Evolutionary conservation across 441 rosid species (phyloP).

Genomic region (Arabidopsis hybrid): DNA sequence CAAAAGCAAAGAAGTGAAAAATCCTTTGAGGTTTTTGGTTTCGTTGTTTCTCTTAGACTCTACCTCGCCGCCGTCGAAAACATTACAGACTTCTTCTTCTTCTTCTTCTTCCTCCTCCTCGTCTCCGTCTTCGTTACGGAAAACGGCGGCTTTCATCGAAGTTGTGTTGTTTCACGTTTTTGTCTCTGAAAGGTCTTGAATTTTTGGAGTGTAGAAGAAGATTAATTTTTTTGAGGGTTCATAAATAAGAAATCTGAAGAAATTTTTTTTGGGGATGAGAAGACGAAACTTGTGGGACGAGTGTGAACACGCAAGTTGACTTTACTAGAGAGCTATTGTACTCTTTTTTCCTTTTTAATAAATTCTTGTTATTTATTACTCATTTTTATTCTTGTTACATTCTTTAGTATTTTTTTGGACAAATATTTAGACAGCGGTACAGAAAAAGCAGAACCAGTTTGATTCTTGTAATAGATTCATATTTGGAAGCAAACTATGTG

Average conservation of each 20-base stretch:
- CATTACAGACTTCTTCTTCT: constrained; percentile 45
- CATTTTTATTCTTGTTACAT: constrained; percentile 25
- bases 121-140: constrained; percentile 16
- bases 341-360: neutral
- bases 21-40: constrained; percentile 62
- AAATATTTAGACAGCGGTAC: neutral
- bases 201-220: constrained; percentile 35
- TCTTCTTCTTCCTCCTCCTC: constrained; percentile 18
- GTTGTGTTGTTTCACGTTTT: constrained; percentile 15
- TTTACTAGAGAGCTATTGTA: constrained; percentile 11
- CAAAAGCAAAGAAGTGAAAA: constrained; percentile 67
- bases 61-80: constrained; percentile 40
- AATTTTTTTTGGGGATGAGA: constrained; percentile 23
- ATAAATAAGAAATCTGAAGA: constrained; percentile 39
- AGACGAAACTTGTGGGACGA: constrained; percentile 38
- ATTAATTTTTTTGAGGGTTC: constrained; percentile 23
- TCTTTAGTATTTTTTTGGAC: neutral
- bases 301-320: constrained; percentile 54
- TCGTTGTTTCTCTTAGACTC: constrained; percentile 44
- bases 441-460: neutral
- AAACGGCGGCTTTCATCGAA: constrained; percentile 46
- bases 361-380: constrained; percentile 13
- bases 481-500: constrained; percentile 31
- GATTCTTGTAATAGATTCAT: neutral
- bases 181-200: neutral